Base-by-base conservation (phyloP, 2,329 filamentous ascomycete genomes). In the Tolypocladium tropicale region DNA sequence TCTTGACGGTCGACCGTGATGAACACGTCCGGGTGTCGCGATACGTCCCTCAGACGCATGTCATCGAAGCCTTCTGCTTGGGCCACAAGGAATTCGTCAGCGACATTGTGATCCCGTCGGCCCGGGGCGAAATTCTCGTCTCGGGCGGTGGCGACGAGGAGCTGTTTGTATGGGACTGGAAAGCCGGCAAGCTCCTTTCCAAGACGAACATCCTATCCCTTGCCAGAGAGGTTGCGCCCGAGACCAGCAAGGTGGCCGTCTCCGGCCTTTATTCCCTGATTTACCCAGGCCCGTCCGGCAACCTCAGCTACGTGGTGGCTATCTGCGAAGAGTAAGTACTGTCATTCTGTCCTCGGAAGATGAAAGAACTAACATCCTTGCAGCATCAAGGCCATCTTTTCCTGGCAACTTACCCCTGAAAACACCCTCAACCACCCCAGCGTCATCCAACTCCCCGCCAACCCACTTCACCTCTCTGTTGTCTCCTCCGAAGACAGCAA, bases 41-140 rank as follows among this genome's bases (percentile, higher is more conserved):
- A 57, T 90, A 86, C 41, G 78, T 85, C 4, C 88, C 90, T 1
- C 92, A 97, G 69, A 79, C 90, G 0, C 87, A 96, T 69, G 78
- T 97, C 58, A 95, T 96, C 60, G 91, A 97, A 70, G 79, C 79
- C 0, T 97, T 89, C 71, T 97, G 93, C 67, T 80, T 96, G 3
- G 93, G 91, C 4, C 94, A 99, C 71, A 84, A 79, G 54, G 83
- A 92, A 39, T 97, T 97, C 68, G 78, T 99, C 61, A 90, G 80
- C 73, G 84, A 83, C 57, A 74, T 99, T 48, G 87, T 85, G 64
- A 73, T 93, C 21, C 84, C 85, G 0, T 67, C 68, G 0, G 73
- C 71, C 54, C 72, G 76, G 28, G 77, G 78, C 3, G 78, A 84
- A n/a, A 62, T 87, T 1, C 78, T 99, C 33, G 73, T 97, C 34